Percentiles rank a stretch among this genome's conserved stretches.
Evolutionary conservation across 2,329 filamentous ascomycete genomes (phyloP).

Genomic region (Trichoderma sp.): DNA sequence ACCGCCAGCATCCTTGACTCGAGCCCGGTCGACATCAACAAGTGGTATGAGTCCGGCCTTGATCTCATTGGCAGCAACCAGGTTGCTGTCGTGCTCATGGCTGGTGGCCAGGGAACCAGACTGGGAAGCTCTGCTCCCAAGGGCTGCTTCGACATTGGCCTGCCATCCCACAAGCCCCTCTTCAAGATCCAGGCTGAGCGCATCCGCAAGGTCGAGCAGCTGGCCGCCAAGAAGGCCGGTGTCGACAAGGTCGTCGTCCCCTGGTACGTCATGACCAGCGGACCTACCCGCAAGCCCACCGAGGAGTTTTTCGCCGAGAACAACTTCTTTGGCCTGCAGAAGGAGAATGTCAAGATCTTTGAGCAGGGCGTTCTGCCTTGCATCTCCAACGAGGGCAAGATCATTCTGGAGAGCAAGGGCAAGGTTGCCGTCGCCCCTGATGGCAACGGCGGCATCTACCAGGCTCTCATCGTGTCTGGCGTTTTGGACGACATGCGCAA

Average conservation of each 20-base stretch:
- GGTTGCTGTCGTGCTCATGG: slow-evolving; percentile 90
- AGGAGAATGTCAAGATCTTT: slow-evolving; percentile 87
- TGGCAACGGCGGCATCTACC: slow-evolving; percentile 95
- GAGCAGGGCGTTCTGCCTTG: slow-evolving; percentile 97
- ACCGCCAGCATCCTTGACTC: slow-evolving; percentile 93
- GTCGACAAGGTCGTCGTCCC: slow-evolving; percentile 66
- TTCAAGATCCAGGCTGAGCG: slow-evolving; percentile 98
- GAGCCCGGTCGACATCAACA: slow-evolving; percentile 71
- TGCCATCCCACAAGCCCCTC: slow-evolving; percentile 88
- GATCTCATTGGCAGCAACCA: slow-evolving; percentile 77
- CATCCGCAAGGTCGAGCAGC: slow-evolving; percentile 79
- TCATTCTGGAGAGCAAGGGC: slow-evolving; percentile 85
- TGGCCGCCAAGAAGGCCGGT: slow-evolving; percentile 72
- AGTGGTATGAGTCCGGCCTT: slow-evolving; percentile 82
- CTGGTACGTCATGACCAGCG: slow-evolving; percentile 99
- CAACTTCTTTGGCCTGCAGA: slow-evolving; percentile 84
- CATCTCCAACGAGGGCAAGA: slow-evolving; percentile 97
- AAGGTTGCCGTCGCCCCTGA: slow-evolving; percentile 94
- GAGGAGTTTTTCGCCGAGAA: slow-evolving; percentile 89
- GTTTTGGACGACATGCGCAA: slow-evolving; percentile 85
- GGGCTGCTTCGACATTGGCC: slow-evolving; percentile 94
- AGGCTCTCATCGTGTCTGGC: slow-evolving; percentile 78
- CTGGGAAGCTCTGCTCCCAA: slow-evolving; percentile 94
- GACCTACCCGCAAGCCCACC: slow-evolving; percentile 88
- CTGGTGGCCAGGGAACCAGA: slow-evolving; percentile 92